These are phyloP conservation scores for Termitomyces heimii DNA, from an alignment of 768 basidiomycete species.

Conservation along the genomic window DNA sequence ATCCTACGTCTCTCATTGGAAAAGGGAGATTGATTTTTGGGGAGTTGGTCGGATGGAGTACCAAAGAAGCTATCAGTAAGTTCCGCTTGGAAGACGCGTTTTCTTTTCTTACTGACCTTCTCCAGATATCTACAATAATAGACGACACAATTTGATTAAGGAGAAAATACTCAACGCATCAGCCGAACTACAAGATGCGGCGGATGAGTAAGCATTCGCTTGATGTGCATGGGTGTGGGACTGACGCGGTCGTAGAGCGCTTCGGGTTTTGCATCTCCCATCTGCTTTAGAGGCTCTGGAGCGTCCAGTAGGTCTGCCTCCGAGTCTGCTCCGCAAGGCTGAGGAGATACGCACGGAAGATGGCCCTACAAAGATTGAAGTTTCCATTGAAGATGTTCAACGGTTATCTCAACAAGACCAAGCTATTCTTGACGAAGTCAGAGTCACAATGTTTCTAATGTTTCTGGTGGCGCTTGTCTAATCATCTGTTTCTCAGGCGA, in stretches of 20 bases:
- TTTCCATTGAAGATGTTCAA: conserved; percentile 67
- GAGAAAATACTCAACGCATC: conserved; percentile 59
- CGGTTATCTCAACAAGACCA: conserved; percentile 57
- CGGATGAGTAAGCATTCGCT: conserved; percentile 46
- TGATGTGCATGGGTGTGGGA: neutral
- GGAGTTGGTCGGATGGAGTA: conserved; percentile 81
- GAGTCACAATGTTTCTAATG: neutral
- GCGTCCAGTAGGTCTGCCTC: conserved; percentile 81
- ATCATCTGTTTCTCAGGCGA: conserved; percentile 43
- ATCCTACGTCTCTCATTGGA: conserved; percentile 51
- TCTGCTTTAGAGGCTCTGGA: conserved; percentile 85
- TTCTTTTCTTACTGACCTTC: neutral
- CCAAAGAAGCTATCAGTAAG: conserved; percentile 82
- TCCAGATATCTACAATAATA: conserved; percentile 80
- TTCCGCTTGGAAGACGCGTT: conserved; percentile 1
- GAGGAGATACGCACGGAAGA: conserved; percentile 78
- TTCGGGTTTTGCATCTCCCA: conserved; percentile 74
- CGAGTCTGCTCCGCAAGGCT: conserved; percentile 79
- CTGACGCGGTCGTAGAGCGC: conserved; percentile 34
- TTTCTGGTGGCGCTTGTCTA: neutral
- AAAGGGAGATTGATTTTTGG: conserved; percentile 61
- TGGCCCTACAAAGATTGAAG: conserved; percentile 67
- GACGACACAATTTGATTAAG: conserved; percentile 64
- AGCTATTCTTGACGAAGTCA: conserved; percentile 70
- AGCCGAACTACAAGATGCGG: conserved; percentile 55